These are phyloP conservation scores for Penicillium paradoxum DNA, from an alignment of 495 filamentous ascomycete genomes.

Conservation along the genomic window DNA sequence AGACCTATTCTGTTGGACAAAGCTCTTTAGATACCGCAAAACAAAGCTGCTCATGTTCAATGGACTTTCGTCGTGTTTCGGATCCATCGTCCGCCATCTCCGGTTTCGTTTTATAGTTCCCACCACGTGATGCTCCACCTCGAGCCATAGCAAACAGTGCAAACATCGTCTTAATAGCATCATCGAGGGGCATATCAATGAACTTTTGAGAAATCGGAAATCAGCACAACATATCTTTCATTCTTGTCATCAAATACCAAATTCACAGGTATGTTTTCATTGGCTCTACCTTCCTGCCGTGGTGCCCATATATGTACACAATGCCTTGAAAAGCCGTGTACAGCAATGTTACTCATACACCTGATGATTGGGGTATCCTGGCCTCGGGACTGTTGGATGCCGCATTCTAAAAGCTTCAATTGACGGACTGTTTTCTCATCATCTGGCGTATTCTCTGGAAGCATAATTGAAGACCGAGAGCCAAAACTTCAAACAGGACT, in stretches of 20 bases:
- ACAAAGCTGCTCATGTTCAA: too few species aligned
- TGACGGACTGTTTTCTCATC: not conserved
- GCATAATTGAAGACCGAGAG: not conserved
- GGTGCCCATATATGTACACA: not conserved
- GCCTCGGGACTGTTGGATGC: not conserved
- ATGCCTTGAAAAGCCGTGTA: not conserved
- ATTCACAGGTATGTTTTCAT: not conserved
- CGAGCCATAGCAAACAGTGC: not conserved
- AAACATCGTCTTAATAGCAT: conserved; percentile 4
- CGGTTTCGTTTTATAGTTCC: not conserved
- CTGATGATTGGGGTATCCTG: not conserved
- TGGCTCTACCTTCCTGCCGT: too few species aligned
- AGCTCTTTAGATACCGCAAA: too few species aligned
- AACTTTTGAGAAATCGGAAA: not conserved
- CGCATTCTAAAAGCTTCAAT: not conserved
- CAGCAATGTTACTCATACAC: not conserved
- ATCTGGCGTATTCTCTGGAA: not conserved
- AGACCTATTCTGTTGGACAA: too few species aligned
- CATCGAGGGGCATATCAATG: conserved; percentile 6
- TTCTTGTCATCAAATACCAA: not conserved
- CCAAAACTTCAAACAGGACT: not conserved
- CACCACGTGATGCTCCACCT: not conserved
- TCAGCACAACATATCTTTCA: not conserved
- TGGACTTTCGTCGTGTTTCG: too few species aligned
- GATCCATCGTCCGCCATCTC: not conserved